Evolutionary conservation across 106 monocot genomes (phyloP), one percentile per base, ranked within the genome.

Genomic region (Posidonia australis): DNA sequence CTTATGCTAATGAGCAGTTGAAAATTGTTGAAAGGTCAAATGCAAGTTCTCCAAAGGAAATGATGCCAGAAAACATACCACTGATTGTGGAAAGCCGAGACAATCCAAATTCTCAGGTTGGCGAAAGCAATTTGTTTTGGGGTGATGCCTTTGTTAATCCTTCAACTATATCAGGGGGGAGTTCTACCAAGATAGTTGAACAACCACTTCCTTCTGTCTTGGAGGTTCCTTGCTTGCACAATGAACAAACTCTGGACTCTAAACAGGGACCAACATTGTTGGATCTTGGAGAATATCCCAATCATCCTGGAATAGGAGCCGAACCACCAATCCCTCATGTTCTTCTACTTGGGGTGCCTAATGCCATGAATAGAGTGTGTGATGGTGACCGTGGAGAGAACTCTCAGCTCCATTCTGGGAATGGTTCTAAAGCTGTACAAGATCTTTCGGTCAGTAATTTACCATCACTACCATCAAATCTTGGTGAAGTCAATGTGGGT

Each of bases 261-360:
- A 22, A 14, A 5, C 31, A 71, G 36, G 24, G n/a, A 14, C 30
- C 9, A 7, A 13, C 5, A 11, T 27, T 44, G 57, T 20, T 62
- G 13, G 62, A n/a, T n/a, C n/a, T n/a, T n/a, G n/a, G n/a, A n/a
- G n/a, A n/a, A n/a, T n/a, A n/a, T n/a, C n/a, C n/a, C n/a, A n/a
- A n/a, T n/a, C n/a, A n/a, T n/a, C n/a, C n/a, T n/a, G n/a, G n/a
- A n/a, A n/a, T n/a, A n/a, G n/a, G 20, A 44, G 19, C 62, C 18
- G 60, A 74, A 21, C 60, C 65, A 28, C 74, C 51, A 60, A 60
- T 74, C 24, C 59, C 73, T 46, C 28, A 55, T 46, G 25, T 55
- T 23, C 46, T 22, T 32, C 56, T 73, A 13, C 64, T 44, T 72
- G 53, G 9, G 20, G 44, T 41, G 54, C 17, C 63, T 24, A 72